Evolutionary conservation across 2,329 filamentous ascomycete species (phyloP), one percentile per base, ranked within the genome.

Genomic region (Pleurostoma richardsiae): DNA sequence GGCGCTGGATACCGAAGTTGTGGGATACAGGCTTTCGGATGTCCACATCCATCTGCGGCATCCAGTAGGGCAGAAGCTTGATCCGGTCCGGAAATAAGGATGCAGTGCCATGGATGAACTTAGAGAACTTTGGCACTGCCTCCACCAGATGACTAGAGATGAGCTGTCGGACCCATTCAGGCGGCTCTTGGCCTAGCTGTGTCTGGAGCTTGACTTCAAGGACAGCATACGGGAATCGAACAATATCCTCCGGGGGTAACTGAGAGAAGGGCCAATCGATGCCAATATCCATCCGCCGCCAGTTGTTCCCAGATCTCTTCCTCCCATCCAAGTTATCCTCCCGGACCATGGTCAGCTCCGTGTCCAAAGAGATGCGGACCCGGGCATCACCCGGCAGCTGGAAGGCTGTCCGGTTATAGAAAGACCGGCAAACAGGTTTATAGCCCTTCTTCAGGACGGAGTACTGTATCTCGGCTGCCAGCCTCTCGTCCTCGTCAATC

Each of bases 121-220:
- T 99, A 61, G 90, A 96, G 69, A 97, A 99, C 64, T 99, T 99
- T 52, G 94, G 94, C 3, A 99, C 91, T n/a, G 94, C 91, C 70
- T 99, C 94, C 3, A 99, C 94, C 11, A 99, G 77, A 70, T 99
- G 94, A 52, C 90, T 96, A 10, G 89, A 80, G 40, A 90, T 95
- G 44, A 99, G 78, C 62, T 97, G 90, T 27, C 90, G 85, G 57
- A 99, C 92, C 94, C 94, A 99, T 61, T 95, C 88, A 0, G 94
- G 94, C 10, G 94, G 90, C 61, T 96, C 90, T 65, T 96, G 91
- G 38, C 94, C 94, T 47, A 88, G 83, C 66, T 96, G 92, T 1
- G 94, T 99, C 69, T 99, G 94, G 26, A 99, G 79, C 73, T 99
- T 99, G 53, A 99, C 94, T 67, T 99, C 94, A 6, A 99, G 77